These are phyloP conservation scores for Fusarium sp. DNA, from an alignment of 2,329 filamentous ascomycete species.

Conservation along the genomic window DNA sequence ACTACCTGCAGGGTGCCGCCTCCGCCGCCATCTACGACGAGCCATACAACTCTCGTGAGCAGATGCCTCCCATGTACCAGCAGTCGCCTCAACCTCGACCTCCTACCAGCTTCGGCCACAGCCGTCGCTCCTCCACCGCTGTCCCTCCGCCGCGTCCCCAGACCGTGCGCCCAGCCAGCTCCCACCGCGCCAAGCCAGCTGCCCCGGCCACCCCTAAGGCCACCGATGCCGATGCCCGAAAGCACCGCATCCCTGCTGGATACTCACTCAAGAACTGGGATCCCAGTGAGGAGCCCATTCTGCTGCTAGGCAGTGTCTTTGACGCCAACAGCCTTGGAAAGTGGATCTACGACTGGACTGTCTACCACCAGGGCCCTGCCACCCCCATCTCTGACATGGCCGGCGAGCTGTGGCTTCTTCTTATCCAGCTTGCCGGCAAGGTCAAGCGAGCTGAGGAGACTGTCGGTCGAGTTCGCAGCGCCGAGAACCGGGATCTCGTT, in stretches of 20 bases:
- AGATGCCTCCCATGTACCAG: constrained; percentile 50
- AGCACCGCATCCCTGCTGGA: constrained; percentile 83
- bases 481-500: constrained; percentile 82
- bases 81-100: constrained; percentile 56
- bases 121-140: constrained; percentile 62
- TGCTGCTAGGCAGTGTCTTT: constrained; percentile 94
- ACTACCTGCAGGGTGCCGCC: constrained; percentile 63
- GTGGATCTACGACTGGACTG: constrained; percentile 99
- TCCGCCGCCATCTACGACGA: constrained; percentile 49
- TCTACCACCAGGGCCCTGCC: constrained; percentile 85
- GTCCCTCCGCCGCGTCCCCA: constrained; percentile 65
- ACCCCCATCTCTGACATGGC: constrained; percentile 91
- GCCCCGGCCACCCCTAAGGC: constrained; percentile 58
- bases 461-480: constrained; percentile 76
- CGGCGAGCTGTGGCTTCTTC: constrained; percentile 92
- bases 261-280: constrained; percentile 99
- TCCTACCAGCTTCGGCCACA: constrained; percentile 56
- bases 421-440: constrained; percentile 94
- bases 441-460: constrained; percentile 90
- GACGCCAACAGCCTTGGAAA: constrained; percentile 97
- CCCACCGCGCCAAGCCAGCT: constrained; percentile 40
- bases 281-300: constrained; percentile 90
- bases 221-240: constrained; percentile 69
- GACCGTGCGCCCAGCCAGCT: constrained; percentile 60
- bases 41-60: constrained; percentile 50